phyloP scores from a whole-genome alignment of 2,329 filamentous ascomycete species.

The Nannizziopsis arthrosporioides region DNA sequence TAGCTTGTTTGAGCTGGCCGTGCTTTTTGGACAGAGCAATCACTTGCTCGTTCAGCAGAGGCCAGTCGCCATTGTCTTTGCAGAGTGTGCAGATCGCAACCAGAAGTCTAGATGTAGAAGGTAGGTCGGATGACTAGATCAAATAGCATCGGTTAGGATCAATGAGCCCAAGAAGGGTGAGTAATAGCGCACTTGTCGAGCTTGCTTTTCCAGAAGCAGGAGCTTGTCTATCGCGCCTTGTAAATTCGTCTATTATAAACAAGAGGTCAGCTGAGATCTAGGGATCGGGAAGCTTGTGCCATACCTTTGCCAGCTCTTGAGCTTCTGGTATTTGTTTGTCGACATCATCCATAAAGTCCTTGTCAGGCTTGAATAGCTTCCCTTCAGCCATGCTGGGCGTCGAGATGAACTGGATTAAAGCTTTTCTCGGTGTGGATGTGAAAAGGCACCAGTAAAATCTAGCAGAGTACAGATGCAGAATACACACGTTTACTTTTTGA shows the following conservation, averaged over 20 bases:
- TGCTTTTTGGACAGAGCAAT: constrained; percentile 97
- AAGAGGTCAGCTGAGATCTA: constrained; percentile 11
- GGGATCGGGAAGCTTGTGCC: constrained; percentile 8
- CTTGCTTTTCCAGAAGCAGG: constrained; percentile 83
- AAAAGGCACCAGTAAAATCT: too few species aligned
- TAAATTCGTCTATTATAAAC: constrained; percentile 46
- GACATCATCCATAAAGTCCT: constrained; percentile 96
- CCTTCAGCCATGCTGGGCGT: constrained; percentile 61
- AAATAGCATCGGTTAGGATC: constrained; percentile 11
- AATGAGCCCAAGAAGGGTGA: neutral
- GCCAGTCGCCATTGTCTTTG: constrained; percentile 88
- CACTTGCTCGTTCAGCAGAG: constrained; percentile 90
- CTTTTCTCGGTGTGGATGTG: too few species aligned
- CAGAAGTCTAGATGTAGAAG: constrained; percentile 82
- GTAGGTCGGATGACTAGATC: constrained; percentile 76
- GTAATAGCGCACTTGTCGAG: constrained; percentile 60
- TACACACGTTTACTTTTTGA: too few species aligned
- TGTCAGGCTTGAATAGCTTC: constrained; percentile 76
- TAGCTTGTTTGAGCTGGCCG: constrained; percentile 97
- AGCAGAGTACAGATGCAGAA: too few species aligned
- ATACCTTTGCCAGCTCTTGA: constrained; percentile 75
- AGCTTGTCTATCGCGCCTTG: constrained; percentile 90
- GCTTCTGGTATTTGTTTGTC: constrained; percentile 85
- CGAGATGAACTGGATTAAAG: too few species aligned
- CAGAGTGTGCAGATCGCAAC: constrained; percentile 84